phyloP scores from a whole-genome alignment of 306 rosid genomes.

The Glycine latifolia region DNA sequence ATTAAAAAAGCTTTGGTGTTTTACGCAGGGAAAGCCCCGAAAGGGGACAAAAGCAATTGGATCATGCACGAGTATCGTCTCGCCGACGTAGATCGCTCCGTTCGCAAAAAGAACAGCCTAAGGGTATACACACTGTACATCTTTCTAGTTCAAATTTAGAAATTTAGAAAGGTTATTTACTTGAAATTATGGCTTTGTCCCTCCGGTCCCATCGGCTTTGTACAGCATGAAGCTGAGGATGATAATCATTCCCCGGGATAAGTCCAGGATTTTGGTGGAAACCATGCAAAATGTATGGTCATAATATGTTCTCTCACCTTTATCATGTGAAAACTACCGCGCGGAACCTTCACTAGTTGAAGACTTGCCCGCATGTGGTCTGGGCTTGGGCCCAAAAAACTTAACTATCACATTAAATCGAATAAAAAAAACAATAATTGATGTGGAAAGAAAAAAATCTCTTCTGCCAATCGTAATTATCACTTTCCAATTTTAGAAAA shows the following conservation, averaged over 20 bases:
- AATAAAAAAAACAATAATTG: background rate
- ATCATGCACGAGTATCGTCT: conserved; percentile 98
- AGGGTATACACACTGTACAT: conserved; percentile 60
- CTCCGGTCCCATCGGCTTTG: too few relatives aligned
- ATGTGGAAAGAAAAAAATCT: background rate
- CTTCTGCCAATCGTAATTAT: background rate
- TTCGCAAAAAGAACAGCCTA: conserved; percentile 81
- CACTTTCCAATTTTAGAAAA: conserved; percentile 40
- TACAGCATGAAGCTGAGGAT: background rate
- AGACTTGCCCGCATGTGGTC: background rate
- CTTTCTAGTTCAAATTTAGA: too few relatives aligned
- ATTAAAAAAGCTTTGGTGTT: conserved; percentile 96
- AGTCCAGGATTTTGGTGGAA: too few relatives aligned
- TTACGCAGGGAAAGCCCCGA: conserved; percentile 89
- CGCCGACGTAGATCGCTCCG: conserved; percentile 90
- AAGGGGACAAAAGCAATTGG: conserved; percentile 97
- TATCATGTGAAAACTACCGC: too few relatives aligned
- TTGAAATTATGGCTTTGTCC: conserved; percentile 22
- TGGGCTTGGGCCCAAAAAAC: background rate
- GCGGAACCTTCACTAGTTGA: too few relatives aligned
- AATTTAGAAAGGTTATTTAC: too few relatives aligned
- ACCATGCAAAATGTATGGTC: conserved; percentile 15
- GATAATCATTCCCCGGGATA: too few relatives aligned
- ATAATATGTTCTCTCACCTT: conserved; percentile 8
- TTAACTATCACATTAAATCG: background rate